Percentiles rank a stretch among this genome's conserved stretches.
Conservation (phyloP, 345 rosid genomes). For the Lepidium didymum region DNA sequence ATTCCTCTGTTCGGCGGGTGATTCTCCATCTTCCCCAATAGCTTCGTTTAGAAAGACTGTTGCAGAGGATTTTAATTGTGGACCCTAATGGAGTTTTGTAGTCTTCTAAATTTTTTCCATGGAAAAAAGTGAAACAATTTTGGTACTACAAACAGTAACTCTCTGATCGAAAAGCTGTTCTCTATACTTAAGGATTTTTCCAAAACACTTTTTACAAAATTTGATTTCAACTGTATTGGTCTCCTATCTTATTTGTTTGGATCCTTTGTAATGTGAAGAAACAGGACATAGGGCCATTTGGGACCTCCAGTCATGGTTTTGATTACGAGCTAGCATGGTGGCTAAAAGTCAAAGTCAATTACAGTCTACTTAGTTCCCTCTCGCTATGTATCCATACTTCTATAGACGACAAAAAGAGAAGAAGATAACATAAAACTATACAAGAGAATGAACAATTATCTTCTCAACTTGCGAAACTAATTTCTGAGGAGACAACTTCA, state of each 20-base stretch:
- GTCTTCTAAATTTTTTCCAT: no score
- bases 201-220: no score
- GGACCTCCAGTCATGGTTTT: no score
- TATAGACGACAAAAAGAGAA: no score
- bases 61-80: not conserved
- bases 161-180: no score
- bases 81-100: not conserved
- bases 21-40: constrained; percentile 24
- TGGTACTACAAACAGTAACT: no score
- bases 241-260: no score
- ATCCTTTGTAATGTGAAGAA: no score
- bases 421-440: not conserved
- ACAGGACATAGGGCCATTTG: no score
- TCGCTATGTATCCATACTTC: not conserved
- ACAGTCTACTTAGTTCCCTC: not conserved
- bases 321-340: not conserved
- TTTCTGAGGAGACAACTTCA: not conserved
- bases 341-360: not conserved
- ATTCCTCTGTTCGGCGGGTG: constrained; percentile 30
- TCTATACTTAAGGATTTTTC: no score
- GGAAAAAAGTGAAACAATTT: no score
- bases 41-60: constrained; percentile 4
- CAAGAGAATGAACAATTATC: not conserved
- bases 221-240: no score
- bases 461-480: not conserved